Conservation (phyloP, 371 early-diverging fungal genomes). For the Syncephalastrum contaminatum region DNA sequence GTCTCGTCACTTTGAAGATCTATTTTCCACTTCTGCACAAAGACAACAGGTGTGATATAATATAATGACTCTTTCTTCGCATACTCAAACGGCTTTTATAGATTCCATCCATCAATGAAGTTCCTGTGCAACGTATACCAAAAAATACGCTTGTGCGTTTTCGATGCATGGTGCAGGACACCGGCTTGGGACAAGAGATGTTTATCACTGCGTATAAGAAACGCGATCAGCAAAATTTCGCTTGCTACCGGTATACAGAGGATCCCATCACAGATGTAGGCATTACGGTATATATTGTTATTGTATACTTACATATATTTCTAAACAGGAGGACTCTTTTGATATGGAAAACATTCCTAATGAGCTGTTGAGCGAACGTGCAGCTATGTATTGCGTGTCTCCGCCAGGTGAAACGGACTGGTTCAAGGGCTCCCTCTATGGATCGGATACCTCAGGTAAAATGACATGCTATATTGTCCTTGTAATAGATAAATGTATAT, state of each 20-base stretch:
- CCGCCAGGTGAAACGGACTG: slow-evolving; percentile 62
- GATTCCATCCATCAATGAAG: slow-evolving; percentile 52
- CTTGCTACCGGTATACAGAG: slow-evolving; percentile 41
- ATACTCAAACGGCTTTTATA: slow-evolving; percentile 11
- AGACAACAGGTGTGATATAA: slow-evolving; percentile 21
- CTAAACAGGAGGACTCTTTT: background rate
- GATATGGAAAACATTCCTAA: slow-evolving; percentile 17
- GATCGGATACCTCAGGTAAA: slow-evolving; percentile 1
- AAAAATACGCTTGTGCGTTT: slow-evolving; percentile 58
- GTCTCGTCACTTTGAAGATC: slow-evolving; percentile 11
- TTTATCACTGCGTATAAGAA: slow-evolving; percentile 49
- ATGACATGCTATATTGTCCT: background rate
- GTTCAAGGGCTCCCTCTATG: slow-evolving; percentile 26
- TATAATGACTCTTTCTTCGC: background rate
- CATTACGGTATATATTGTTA: background rate
- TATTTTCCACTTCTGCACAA: slow-evolving; percentile 12
- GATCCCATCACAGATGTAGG: slow-evolving; percentile 29
- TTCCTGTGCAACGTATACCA: slow-evolving; percentile 35
- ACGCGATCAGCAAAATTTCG: slow-evolving; percentile 18
- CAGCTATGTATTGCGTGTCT: slow-evolving; percentile 57
- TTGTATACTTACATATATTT: background rate
- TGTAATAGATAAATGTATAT: background rate
- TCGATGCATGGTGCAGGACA: slow-evolving; percentile 70
- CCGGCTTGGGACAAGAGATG: slow-evolving; percentile 62
- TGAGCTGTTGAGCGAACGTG: slow-evolving; percentile 37